Conservation (phyloP, 139 green algal genomes). For the Chlorella sp. region DNA sequence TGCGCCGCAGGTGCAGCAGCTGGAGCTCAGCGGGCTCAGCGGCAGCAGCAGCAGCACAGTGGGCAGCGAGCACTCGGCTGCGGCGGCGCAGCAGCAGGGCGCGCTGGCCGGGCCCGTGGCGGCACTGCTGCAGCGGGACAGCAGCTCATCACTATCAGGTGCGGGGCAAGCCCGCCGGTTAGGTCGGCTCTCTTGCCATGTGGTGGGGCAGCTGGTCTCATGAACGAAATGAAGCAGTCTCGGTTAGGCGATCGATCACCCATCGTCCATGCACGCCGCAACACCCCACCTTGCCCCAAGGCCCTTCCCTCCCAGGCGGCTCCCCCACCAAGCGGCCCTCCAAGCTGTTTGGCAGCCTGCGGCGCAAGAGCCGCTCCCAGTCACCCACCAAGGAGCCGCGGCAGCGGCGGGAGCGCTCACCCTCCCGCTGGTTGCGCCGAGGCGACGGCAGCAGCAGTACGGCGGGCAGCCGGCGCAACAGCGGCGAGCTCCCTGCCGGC, state of each 20-base stretch:
- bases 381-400: slow-evolving; percentile 18
- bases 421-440: background rate
- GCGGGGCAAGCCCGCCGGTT: no score
- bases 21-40: slow-evolving; percentile 21
- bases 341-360: slow-evolving; percentile 28
- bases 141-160: no score
- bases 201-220: no score
- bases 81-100: background rate
- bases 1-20: slow-evolving; percentile 11
- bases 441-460: background rate
- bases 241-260: no score
- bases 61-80: background rate
- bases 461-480: slow-evolving; percentile 7
- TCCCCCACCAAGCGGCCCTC: slow-evolving; percentile 14
- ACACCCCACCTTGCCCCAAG: background rate
- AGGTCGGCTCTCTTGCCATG: no score
- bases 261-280: background rate
- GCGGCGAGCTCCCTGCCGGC: background rate
- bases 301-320: background rate
- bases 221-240: no score
- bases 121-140: background rate
- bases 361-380: slow-evolving; percentile 17
- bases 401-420: slow-evolving; percentile 1
- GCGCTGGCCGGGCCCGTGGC: background rate
- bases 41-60: background rate